Evolutionary conservation across 257 asterid species (phyloP).

Genomic region (Fraxinus quadrangulata): DNA sequence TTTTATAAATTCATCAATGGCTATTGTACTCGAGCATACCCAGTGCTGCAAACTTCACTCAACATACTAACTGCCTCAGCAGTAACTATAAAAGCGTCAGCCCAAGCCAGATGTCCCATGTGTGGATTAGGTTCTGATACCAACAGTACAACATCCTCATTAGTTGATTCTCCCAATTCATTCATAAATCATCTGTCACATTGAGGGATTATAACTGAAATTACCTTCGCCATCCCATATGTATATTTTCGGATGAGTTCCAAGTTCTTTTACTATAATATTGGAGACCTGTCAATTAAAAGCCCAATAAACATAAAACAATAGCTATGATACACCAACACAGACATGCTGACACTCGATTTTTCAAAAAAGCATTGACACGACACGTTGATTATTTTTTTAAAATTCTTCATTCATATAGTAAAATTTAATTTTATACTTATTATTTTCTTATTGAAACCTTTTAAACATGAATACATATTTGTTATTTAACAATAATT

Average conservation of each 20-base stretch:
- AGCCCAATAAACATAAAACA: slow-evolving; percentile 15
- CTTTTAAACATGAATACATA: no score
- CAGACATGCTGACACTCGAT: no score
- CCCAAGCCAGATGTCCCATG: slow-evolving; percentile 98
- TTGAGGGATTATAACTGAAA: background rate
- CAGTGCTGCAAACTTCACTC: slow-evolving; percentile 99
- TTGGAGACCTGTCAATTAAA: slow-evolving; percentile 53
- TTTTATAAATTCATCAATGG: slow-evolving; percentile 18
- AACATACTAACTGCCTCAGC: slow-evolving; percentile 96
- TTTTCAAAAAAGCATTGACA: no score
- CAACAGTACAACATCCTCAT: slow-evolving; percentile 19
- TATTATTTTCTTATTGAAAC: no score
- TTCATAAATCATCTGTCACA: slow-evolving; percentile 12
- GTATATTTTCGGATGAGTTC: slow-evolving; percentile 67
- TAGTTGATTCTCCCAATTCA: slow-evolving; percentile 29
- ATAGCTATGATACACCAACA: background rate
- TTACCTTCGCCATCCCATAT: slow-evolving; percentile 97
- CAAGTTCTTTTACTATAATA: slow-evolving; percentile 71
- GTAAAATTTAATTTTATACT: no score
- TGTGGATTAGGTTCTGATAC: slow-evolving; percentile 89
- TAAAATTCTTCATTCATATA: no score
- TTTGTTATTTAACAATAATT: no score
- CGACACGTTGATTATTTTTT: no score
- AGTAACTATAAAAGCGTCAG: slow-evolving; percentile 79
- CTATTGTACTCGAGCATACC: slow-evolving; percentile 49